Percentiles rank a stretch among this genome's conserved stretches.
Evolutionary conservation across 1,284 basidiomycete genomes (phyloP).

Genomic region (Heimioporus retisporus): DNA sequence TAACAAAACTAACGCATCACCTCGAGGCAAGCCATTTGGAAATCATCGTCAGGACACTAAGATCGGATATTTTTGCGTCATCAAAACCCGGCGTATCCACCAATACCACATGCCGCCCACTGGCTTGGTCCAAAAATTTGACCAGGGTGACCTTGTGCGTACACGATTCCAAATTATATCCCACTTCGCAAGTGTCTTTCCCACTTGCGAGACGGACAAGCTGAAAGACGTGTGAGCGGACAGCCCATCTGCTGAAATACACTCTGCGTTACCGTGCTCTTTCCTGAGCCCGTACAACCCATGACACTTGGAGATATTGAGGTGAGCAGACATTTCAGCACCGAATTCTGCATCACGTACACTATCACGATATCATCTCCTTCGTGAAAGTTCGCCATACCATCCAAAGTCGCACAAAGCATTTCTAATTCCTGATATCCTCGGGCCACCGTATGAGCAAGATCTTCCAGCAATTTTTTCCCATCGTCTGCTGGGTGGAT

Average conservation of each 20-base stretch:
- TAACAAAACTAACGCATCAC: neutral
- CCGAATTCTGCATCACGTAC: no score
- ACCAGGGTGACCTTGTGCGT: constrained; percentile 18
- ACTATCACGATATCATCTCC: no score
- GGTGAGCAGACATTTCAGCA: no score
- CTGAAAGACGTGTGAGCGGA: constrained; percentile 23
- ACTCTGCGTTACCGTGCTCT: constrained; percentile 9
- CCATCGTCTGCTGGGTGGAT: no score
- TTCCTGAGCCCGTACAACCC: constrained; percentile 31
- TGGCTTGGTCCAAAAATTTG: no score
- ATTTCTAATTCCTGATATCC: no score
- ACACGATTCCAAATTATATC: neutral
- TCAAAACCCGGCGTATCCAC: constrained; percentile 41
- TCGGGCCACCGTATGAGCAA: no score
- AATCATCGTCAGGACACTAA: constrained; percentile 7
- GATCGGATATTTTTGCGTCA: constrained; percentile 10
- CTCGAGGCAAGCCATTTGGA: constrained; percentile 34
- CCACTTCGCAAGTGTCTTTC: neutral
- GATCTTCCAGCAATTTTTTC: no score
- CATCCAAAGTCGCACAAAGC: no score
- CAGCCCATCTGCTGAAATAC: constrained; percentile 12
- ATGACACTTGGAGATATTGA: constrained; percentile 19
- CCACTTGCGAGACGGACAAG: no score
- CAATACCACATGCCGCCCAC: constrained; percentile 16
- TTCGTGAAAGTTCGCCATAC: no score